Evolutionary conservation across 768 basidiomycete genomes (phyloP).

Genomic region (Lanmaoa pseudosensibilis): DNA sequence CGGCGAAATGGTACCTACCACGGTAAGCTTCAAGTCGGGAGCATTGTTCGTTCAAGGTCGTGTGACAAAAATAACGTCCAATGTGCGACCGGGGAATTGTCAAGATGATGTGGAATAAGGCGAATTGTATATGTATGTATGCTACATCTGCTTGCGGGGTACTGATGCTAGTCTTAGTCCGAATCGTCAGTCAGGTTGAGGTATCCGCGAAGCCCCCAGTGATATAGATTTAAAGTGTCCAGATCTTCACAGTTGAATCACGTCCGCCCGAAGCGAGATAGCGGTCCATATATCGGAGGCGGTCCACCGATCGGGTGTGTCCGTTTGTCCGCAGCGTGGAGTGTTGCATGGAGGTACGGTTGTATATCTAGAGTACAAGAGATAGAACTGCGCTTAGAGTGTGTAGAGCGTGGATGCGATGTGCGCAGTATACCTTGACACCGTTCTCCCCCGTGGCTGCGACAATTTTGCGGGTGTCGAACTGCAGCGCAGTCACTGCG

Average conservation of each 20-base stretch:
- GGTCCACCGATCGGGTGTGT: slow-evolving; percentile 87
- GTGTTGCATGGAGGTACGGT: slow-evolving; percentile 89
- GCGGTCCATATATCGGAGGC: slow-evolving; percentile 92
- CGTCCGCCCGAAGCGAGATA: slow-evolving; percentile 90
- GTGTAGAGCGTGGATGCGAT: neutral
- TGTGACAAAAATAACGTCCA: no score
- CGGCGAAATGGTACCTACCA: neutral
- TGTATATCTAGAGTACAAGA: slow-evolving; percentile 69
- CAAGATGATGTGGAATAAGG: slow-evolving; percentile 13
- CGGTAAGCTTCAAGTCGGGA: no score
- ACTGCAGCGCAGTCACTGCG: slow-evolving; percentile 88
- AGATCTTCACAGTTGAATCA: slow-evolving; percentile 86
- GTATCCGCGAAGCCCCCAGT: slow-evolving; percentile 11
- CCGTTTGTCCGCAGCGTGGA: slow-evolving; percentile 86
- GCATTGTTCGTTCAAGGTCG: no score
- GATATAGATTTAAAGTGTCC: slow-evolving; percentile 68
- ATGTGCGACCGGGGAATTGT: neutral
- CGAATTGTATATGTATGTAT: slow-evolving; percentile 19
- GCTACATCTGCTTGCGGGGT: slow-evolving; percentile 27
- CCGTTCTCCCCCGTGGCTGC: slow-evolving; percentile 93
- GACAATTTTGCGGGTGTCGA: slow-evolving; percentile 91
- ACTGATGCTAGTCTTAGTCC: slow-evolving; percentile 22
- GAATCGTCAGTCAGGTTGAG: slow-evolving; percentile 11
- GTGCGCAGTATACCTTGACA: slow-evolving; percentile 60
- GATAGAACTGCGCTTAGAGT: neutral